Evolutionary conservation across 495 filamentous ascomycete genomes (phyloP).

Genomic region (Podospora appendiculata): DNA sequence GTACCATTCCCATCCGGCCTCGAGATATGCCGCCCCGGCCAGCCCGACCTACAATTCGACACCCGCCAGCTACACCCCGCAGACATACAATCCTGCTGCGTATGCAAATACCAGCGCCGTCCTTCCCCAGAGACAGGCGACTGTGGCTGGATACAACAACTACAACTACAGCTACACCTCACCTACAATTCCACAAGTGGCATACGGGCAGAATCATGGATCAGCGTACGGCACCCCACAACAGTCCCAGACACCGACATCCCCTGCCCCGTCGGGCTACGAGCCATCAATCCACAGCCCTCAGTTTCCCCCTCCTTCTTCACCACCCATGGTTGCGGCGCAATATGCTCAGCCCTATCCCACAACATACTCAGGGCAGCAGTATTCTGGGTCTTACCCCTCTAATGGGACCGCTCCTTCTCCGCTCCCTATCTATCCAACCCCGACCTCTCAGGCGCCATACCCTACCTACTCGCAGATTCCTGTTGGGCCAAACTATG

Average conservation of each 20-base stretch:
- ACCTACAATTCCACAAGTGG: conserved; percentile 22
- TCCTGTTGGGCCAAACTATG: conserved; percentile 36
- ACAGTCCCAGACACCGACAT: conserved; percentile 18
- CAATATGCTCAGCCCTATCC: conserved; percentile 23
- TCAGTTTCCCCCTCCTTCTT: conserved; percentile 19
- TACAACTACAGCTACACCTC: conserved; percentile 33
- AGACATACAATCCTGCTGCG: conserved; percentile 43
- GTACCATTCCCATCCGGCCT: conserved; percentile 30
- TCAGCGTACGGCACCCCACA: conserved; percentile 22
- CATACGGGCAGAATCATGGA: conserved; percentile 26
- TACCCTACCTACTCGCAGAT: conserved; percentile 41
- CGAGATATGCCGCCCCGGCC: conserved; percentile 23
- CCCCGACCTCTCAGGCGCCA: conserved; percentile 29
- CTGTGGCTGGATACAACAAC: conserved; percentile 34
- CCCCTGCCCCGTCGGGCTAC: conserved; percentile 24
- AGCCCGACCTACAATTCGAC: conserved; percentile 23
- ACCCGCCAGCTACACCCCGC: conserved; percentile 30
- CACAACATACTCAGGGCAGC: conserved; percentile 11
- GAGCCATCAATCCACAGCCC: conserved; percentile 27
- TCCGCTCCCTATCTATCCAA: conserved; percentile 21
- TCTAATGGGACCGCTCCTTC: conserved; percentile 22
- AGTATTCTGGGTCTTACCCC: conserved; percentile 14
- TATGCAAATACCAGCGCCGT: conserved; percentile 30
- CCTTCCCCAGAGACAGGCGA: conserved; percentile 36
- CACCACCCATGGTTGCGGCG: conserved; percentile 10